Base-by-base conservation (phyloP, 208 protist species). In the Herpetomonas tarakana region DNA sequence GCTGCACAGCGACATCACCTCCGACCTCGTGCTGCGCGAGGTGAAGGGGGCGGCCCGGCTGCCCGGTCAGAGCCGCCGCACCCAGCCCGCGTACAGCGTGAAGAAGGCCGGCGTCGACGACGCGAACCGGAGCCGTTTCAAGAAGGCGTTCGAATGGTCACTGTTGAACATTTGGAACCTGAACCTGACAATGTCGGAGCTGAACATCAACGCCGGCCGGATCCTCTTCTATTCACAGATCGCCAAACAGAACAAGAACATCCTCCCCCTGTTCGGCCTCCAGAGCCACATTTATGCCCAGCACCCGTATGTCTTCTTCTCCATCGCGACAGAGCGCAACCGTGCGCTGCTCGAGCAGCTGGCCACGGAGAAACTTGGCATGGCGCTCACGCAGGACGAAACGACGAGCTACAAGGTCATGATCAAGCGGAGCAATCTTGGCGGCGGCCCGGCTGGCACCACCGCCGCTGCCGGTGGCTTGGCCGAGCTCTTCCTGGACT, bases 111-210 rank as follows among this genome's bases (percentile, higher is more conserved):
- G 69, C 21, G 74, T 78, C 6, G 72, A 86, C 63, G 78, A 86
- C 30, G 82, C 84, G 16, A 96, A 96, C 62, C 69, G 81, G 62
- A 50, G 76, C 38, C 84, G 83, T 56, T 96, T 96, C 54, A 75
- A 76, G 6, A 64, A 72, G 14, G 83, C 76, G 4, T 81, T 93
- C 53, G 77, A 88, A 69, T 96, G 90, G 87, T 92, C 77, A 31
- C 54, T 96, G 28, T 64, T 88, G 49, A 96, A 96, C 62, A 65
- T 86, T 59, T 96, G 90, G 87, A 93, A 96, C 66, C 83, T 93
- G 64, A 93, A 93, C 64, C 72, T 92, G 75, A 67, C 30, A 41
- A 39, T 68, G n/a, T 83, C 81, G 4, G 85, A 96, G 70, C 68
- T 96, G n/a, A 96, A 96, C 68, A 92, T 92, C 58, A 85, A 85